Conservation (phyloP, 768 basidiomycete species). For the Brasilioporus rufonigricans region DNA sequence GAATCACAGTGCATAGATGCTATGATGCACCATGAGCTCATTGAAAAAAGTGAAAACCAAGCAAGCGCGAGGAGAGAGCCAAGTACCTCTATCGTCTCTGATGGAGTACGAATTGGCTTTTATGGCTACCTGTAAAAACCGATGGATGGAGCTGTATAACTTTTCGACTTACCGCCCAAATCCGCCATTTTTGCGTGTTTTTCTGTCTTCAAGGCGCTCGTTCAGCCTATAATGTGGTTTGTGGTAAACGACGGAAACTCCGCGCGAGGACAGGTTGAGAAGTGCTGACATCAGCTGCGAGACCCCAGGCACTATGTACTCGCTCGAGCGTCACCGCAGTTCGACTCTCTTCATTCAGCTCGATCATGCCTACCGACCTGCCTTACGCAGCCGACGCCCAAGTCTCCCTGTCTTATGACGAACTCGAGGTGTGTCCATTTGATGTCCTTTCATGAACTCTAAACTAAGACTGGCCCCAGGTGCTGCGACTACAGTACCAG, state of each 20-base stretch:
- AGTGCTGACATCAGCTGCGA: constrained; percentile 27
- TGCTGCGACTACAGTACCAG: constrained; percentile 83
- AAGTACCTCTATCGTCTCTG: constrained; percentile 35
- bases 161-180: constrained; percentile 50
- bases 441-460: neutral
- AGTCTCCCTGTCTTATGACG: constrained; percentile 83
- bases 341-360: constrained; percentile 8
- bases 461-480: constrained; percentile 42
- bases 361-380: constrained; percentile 70
- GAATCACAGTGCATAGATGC: constrained; percentile 43
- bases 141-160: constrained; percentile 12
- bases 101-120: constrained; percentile 29
- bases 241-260: constrained; percentile 23
- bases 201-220: constrained; percentile 17
- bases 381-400: constrained; percentile 97
- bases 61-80: constrained; percentile 34
- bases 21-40: constrained; percentile 63
- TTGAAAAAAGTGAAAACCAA: constrained; percentile 36
- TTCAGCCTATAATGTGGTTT: constrained; percentile 24
- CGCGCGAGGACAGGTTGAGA: neutral
- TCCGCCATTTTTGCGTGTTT: constrained; percentile 42
- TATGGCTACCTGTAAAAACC: constrained; percentile 28
- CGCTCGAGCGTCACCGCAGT: constrained; percentile 10
- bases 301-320: constrained; percentile 20
- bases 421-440: constrained; percentile 66